Evolutionary conservation across 345 rosid species (phyloP).

Genomic region (Xanthoceras sorbifolium): DNA sequence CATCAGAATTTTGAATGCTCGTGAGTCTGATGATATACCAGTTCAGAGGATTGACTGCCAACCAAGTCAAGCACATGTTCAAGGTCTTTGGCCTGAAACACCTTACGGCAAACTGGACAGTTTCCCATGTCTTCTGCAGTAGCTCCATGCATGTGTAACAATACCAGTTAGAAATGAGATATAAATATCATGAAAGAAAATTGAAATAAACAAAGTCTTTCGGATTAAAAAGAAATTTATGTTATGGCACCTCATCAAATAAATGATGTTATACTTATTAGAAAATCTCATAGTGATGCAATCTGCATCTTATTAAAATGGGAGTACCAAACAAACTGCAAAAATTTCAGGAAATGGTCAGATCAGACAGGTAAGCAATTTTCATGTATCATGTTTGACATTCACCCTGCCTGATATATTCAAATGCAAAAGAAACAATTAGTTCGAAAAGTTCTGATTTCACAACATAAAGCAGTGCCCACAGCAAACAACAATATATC

Average conservation of each 20-base stretch:
- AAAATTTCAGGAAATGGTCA: background rate
- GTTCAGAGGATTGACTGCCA: constrained; percentile 47
- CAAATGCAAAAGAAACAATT: background rate
- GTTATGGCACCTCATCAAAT: background rate
- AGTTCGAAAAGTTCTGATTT: background rate
- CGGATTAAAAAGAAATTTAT: background rate
- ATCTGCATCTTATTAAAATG: background rate
- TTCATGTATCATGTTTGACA: background rate
- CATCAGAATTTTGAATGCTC: background rate
- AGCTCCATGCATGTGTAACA: constrained; percentile 33
- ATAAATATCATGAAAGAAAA: constrained; percentile 7
- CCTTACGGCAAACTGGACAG: constrained; percentile 92
- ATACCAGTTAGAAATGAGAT: constrained; percentile 1
- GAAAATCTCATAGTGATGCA: background rate
- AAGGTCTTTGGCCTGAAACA: constrained; percentile 66
- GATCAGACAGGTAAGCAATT: background rate
- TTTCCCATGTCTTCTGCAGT: constrained; percentile 50
- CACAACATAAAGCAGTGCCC: background rate
- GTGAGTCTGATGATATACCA: constrained; percentile 42
- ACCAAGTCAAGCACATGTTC: constrained; percentile 79
- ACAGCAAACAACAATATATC: no score
- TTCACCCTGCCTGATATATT: background rate
- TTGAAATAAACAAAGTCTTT: background rate
- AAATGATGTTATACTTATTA: background rate
- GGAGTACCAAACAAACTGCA: background rate